Percentiles rank a stretch among this genome's conserved stretches.
These are phyloP conservation scores for Venturia pyrina DNA, from an alignment of 2,329 filamentous ascomycete species.

Conservation along the genomic window DNA sequence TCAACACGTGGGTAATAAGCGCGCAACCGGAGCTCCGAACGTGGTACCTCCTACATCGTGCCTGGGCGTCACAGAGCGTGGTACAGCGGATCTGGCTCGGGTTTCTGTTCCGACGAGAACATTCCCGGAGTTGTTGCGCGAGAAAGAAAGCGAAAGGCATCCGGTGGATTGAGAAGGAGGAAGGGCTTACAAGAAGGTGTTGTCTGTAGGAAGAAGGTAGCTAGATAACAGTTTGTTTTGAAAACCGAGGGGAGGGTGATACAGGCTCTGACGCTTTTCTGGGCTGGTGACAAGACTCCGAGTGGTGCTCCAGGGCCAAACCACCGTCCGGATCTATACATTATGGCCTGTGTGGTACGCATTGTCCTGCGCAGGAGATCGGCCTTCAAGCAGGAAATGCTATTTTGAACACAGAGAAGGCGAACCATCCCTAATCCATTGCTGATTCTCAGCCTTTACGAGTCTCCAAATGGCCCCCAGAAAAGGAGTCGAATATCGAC, in stretches of 20 bases:
- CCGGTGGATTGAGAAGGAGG: no score
- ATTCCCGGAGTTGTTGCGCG: no score
- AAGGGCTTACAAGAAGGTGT: no score
- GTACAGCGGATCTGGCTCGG: not conserved
- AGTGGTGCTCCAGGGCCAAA: not conserved
- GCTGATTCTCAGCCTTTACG: no score
- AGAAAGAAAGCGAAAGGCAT: no score
- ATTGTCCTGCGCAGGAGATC: not conserved
- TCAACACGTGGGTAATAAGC: not conserved
- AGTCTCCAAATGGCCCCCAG: no score
- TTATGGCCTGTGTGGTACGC: not conserved
- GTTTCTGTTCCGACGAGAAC: not conserved
- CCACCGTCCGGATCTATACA: not conserved
- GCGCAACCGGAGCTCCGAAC: not conserved
- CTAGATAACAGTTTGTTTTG: not conserved
- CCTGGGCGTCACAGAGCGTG: not conserved
- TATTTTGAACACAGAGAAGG: not conserved
- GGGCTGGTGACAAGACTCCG: not conserved
- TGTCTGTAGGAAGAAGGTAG: not conserved
- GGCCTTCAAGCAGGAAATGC: not conserved
- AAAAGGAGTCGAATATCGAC: no score
- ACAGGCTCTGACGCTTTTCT: not conserved
- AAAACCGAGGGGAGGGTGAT: not conserved
- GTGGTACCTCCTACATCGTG: not conserved
- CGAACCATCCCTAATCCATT: not conserved